phyloP scores from a whole-genome alignment of 768 basidiomycete genomes.

The Gloeostereum incarnatum region DNA sequence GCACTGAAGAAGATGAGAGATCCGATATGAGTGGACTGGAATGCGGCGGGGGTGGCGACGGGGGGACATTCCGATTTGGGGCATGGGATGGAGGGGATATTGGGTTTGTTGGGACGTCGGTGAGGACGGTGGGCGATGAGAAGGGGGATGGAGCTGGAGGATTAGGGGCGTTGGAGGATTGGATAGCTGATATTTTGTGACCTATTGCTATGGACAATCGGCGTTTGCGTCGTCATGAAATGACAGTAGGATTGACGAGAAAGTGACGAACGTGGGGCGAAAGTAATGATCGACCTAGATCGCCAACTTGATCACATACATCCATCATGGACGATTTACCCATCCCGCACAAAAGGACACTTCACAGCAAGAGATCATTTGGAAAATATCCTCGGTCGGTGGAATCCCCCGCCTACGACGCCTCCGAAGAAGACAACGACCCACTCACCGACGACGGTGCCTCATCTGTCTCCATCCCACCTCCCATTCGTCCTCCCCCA shows the following conservation, averaged over 20 bases:
- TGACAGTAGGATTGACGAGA: no score
- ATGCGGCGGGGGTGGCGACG: conserved; percentile 41
- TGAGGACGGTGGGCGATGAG: conserved; percentile 22
- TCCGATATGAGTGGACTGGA: conserved; percentile 71
- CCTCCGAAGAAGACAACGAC: conserved; percentile 86
- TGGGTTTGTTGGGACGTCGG: conserved; percentile 52
- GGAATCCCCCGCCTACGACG: conserved; percentile 74
- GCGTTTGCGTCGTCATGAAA: no score
- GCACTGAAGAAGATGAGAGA: conserved; percentile 37
- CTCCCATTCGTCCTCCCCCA: no score
- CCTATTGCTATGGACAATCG: no score
- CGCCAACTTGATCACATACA: no score
- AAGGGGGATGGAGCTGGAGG: conserved; percentile 27
- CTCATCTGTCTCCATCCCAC: conserved; percentile 39
- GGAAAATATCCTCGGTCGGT: conserved; percentile 53
- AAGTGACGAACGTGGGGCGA: no score
- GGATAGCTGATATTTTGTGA: conserved; percentile 38
- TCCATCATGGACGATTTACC: no score
- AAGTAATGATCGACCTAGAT: no score
- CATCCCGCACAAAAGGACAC: conserved; percentile 24
- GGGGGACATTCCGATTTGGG: conserved; percentile 63
- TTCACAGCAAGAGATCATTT: conserved; percentile 59
- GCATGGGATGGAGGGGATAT: conserved; percentile 87
- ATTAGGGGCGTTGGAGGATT: conserved; percentile 32
- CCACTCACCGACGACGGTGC: conserved; percentile 70